Evolutionary conservation across 23 red algal genomes (phyloP), one percentile per base, ranked within the genome.

Genomic region (Agarophyton chilense): DNA sequence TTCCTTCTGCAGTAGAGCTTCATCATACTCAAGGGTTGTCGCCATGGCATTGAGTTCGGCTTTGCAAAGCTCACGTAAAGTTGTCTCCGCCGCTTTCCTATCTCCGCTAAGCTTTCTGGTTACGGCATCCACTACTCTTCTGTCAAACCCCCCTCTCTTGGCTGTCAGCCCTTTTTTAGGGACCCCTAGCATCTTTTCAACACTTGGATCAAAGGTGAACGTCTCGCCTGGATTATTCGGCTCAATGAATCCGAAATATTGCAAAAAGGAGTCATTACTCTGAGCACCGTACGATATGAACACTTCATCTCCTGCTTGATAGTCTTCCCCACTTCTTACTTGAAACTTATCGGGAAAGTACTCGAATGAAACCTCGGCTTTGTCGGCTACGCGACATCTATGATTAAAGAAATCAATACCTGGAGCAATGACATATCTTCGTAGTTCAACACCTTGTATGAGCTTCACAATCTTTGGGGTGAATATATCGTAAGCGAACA

Each of bases 201-300:
- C 33, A 28, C 60, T 77, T 26, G 52, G 14, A 61, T 43, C 72
- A 21, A 96, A 87, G n/a, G 73, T 82, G 57, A 93, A 98, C 7
- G 60, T 93, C 56, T 98, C 96, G 24, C 42, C 52, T 25, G 89
- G 82, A 42, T 95, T 98, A 51, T 78, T 72, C 2, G 87, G 84
- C 29, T 95, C 93, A 22, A 95, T 91, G 77, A 98, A 98, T 40
- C 92, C 96, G 74, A 89, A 98, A n/a, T 75, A 92, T 25, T 92
- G 87, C 65, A 95, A 46, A 79, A 98, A 91, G 24, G 92, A 66
- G 62, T 95, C 94, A 85, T 98, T 98, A 60, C 90, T 91, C 70
- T 83, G 88, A 35, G 55, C 29, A 18, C 96, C 96, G 77, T 98
- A 98, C n/a, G 89, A 94, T 31, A 98, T 95, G 64, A 93, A 95